Conservation (phyloP, 2,329 filamentous ascomycete genomes). For the Venturia pyrina region DNA sequence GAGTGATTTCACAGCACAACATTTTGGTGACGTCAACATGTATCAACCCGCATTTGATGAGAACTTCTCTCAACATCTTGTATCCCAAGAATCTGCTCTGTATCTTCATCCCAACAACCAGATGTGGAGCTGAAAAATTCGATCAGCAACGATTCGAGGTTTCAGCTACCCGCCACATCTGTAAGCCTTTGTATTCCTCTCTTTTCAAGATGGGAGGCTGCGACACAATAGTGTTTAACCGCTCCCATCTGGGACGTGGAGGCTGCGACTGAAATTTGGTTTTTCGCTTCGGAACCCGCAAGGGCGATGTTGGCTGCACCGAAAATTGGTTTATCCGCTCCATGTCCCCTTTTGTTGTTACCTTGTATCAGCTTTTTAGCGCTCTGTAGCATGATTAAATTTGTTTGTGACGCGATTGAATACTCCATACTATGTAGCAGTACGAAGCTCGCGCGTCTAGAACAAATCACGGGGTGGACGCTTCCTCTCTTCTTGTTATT, state of each 20-base stretch:
- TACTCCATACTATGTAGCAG: not conserved
- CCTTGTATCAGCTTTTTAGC: not conserved
- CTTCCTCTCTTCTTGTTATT: not conserved
- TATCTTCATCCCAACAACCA: not conserved
- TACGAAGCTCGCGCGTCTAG: not conserved
- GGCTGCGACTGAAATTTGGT: constrained; percentile 1
- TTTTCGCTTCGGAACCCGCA: not conserved
- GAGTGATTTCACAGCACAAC: not conserved
- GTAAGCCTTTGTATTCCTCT: not conserved
- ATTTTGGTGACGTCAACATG: not conserved
- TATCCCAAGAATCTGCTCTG: not conserved
- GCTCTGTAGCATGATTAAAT: not conserved
- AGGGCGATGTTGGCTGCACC: not conserved
- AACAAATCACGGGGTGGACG: not conserved
- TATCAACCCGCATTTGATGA: not conserved
- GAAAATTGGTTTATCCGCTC: not conserved
- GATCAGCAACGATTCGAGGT: not conserved
- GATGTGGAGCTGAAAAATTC: not conserved
- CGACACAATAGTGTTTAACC: not conserved
- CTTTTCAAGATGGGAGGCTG: not conserved
- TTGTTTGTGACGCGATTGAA: not conserved
- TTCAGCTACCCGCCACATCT: not conserved
- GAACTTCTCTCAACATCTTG: not conserved
- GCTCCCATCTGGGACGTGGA: not conserved
- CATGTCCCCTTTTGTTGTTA: not conserved